A percentile compares a stretch with the other conserved stretches of the same genome.
phyloP scores from a whole-genome alignment of 2,329 filamentous ascomycete genomes.

The Neonectria faginata region DNA sequence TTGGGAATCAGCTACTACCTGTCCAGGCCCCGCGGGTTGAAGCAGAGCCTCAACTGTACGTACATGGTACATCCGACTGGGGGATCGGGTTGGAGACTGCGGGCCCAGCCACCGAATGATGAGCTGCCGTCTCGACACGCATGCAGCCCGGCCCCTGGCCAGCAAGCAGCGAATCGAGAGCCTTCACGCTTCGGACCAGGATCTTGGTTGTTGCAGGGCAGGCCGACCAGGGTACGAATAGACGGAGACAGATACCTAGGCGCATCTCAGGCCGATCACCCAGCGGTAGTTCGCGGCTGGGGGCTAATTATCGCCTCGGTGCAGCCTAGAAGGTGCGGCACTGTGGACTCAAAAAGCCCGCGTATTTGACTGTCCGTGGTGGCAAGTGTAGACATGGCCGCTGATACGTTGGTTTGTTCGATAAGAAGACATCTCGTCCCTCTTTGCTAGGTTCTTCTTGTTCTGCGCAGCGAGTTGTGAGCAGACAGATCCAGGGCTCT shows the following conservation, averaged over 20 bases:
- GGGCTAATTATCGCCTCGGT: not conserved
- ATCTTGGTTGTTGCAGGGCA: not conserved
- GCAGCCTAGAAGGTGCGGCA: not conserved
- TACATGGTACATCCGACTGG: constrained; percentile 5
- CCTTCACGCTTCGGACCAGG: not conserved
- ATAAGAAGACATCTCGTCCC: not conserved
- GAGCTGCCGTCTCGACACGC: not conserved
- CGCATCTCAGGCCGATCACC: not conserved
- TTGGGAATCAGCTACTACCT: constrained; percentile 5
- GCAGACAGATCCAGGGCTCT: not conserved
- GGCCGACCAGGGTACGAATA: not conserved
- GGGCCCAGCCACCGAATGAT: not conserved
- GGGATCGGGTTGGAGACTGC: not conserved
- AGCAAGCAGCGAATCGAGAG: not conserved
- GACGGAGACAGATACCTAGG: not conserved
- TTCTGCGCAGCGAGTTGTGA: not conserved
- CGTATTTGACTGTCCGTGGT: not conserved
- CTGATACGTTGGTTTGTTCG: no score
- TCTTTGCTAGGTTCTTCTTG: not conserved
- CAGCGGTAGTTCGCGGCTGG: constrained; percentile 3
- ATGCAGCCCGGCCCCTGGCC: constrained; percentile 1
- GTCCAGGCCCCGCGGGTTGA: not conserved
- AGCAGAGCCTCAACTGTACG: not conserved
- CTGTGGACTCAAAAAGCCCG: not conserved
- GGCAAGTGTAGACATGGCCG: not conserved